phyloP scores from a whole-genome alignment of 106 monocot genomes.

The Acorus calamus region DNA sequence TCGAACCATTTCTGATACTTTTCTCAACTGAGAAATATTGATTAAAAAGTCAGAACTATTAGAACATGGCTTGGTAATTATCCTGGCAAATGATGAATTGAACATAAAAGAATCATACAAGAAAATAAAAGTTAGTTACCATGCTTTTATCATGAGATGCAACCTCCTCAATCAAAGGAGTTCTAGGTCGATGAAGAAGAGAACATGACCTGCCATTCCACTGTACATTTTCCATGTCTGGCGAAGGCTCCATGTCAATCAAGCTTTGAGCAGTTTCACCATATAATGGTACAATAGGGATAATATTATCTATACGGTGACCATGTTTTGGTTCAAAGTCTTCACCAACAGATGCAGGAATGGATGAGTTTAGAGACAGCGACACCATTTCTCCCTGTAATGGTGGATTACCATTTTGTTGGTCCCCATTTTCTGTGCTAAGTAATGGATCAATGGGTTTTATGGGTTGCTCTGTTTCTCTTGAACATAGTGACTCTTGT shows the following conservation, averaged over 20 bases:
- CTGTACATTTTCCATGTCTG: slow-evolving; percentile 24
- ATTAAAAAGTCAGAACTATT: not conserved
- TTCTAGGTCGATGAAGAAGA: slow-evolving; percentile 71
- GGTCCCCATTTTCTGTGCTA: no score
- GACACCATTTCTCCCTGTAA: no score
- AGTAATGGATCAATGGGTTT: no score
- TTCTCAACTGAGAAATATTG: slow-evolving; percentile 59
- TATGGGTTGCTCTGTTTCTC: no score
- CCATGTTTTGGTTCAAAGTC: no score
- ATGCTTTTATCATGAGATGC: slow-evolving; percentile 93
- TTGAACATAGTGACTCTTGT: not conserved
- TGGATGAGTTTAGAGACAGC: no score
- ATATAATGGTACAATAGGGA: not conserved
- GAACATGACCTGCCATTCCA: slow-evolving; percentile 35
- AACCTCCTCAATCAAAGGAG: slow-evolving; percentile 90
- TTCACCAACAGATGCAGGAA: no score
- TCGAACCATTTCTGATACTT: slow-evolving; percentile 59
- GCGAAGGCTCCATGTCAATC: slow-evolving; percentile 14
- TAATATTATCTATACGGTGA: no score
- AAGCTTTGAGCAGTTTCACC: not conserved
- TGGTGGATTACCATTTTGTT: no score
- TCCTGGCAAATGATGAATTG: not conserved
- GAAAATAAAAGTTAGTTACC: slow-evolving; percentile 25
- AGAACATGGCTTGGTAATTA: not conserved
- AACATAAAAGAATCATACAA: not conserved